Conservation (phyloP, 768 basidiomycete species). For the Plicaturopsis crispa region DNA sequence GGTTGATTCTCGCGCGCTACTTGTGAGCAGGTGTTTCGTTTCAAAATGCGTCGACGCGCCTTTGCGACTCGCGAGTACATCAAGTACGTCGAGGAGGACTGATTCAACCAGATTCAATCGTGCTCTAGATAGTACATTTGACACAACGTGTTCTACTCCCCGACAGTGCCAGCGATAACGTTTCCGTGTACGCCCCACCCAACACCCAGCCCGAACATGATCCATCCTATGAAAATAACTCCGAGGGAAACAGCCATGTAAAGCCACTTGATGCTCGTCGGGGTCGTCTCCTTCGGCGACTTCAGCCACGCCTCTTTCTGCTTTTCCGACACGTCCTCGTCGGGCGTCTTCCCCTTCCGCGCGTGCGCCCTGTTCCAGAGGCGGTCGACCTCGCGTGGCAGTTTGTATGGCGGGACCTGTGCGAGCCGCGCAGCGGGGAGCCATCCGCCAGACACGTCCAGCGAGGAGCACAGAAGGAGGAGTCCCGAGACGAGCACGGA, state of each 20-base stretch:
- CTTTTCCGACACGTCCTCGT: slow-evolving; percentile 11
- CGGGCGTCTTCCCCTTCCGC: slow-evolving; percentile 7
- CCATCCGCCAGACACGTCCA: slow-evolving; percentile 9
- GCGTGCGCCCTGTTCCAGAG: slow-evolving; percentile 17
- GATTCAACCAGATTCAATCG: too few relatives aligned
- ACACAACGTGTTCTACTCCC: too few relatives aligned
- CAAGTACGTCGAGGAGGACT: too few relatives aligned
- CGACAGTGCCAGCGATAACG: slow-evolving; percentile 19
- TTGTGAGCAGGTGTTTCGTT: too few relatives aligned
- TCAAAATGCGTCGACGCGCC: too few relatives aligned
- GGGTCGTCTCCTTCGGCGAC: slow-evolving; percentile 12
- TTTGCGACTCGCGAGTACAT: too few relatives aligned
- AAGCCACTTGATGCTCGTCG: slow-evolving; percentile 9
- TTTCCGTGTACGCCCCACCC: slow-evolving; percentile 33
- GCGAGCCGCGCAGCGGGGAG: slow-evolving; percentile 32
- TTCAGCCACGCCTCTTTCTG: slow-evolving; percentile 24
- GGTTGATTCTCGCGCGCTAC: too few relatives aligned
- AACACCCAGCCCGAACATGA: slow-evolving; percentile 35
- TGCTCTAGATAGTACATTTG: too few relatives aligned
- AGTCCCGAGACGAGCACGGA: slow-evolving; percentile 25
- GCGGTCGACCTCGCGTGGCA: slow-evolving; percentile 21
- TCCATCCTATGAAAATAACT: slow-evolving; percentile 29
- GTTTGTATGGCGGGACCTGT: slow-evolving; percentile 23
- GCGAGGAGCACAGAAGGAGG: slow-evolving; percentile 21
- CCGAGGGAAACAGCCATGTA: slow-evolving; percentile 14